A percentile compares a stretch with the other conserved stretches of the same genome.
phyloP scores from a whole-genome alignment of 345 rosid genomes.

The Salix viminalis region DNA sequence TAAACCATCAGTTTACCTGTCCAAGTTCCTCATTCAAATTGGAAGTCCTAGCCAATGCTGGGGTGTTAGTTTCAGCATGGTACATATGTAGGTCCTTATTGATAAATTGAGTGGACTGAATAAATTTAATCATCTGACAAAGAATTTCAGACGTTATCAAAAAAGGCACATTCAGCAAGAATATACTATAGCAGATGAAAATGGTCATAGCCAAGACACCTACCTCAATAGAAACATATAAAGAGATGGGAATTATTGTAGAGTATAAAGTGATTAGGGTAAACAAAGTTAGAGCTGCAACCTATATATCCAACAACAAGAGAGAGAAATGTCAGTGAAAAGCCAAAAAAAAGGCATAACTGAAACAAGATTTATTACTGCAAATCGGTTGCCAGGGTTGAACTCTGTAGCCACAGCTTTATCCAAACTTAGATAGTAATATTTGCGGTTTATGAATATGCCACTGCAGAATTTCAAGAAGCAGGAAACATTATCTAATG shows the following conservation, averaged over 20 bases:
- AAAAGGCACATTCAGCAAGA: slow-evolving; percentile 15
- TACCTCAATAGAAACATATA: slow-evolving; percentile 98
- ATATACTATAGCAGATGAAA: not conserved
- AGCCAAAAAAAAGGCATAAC: not conserved
- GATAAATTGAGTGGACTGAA: slow-evolving; percentile 92
- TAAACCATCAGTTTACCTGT: slow-evolving; percentile 53
- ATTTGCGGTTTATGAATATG: slow-evolving; percentile 67
- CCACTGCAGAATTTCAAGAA: slow-evolving; percentile 61
- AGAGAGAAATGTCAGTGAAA: not conserved
- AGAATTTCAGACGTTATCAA: slow-evolving; percentile 5
- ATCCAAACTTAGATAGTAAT: slow-evolving; percentile 61
- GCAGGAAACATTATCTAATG: slow-evolving; percentile 13
- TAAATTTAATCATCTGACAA: slow-evolving; percentile 91
- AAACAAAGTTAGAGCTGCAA: slow-evolving; percentile 65
- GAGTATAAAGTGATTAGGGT: slow-evolving; percentile 93
- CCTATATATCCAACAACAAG: slow-evolving; percentile 46
- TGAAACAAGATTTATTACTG: slow-evolving; percentile 46
- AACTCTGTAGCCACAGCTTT: slow-evolving; percentile 44
- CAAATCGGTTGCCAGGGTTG: slow-evolving; percentile 65
- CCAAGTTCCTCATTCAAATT: slow-evolving; percentile 99
- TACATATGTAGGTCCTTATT: slow-evolving; percentile 92
- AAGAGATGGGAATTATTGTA: slow-evolving; percentile 91
- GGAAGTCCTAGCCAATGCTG: slow-evolving; percentile 95
- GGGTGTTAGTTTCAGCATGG: slow-evolving; percentile 84
- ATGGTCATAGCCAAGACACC: slow-evolving; percentile 15